Base-by-base conservation (phyloP, 2,329 filamentous ascomycete genomes). In the Apiospora aurea region DNA sequence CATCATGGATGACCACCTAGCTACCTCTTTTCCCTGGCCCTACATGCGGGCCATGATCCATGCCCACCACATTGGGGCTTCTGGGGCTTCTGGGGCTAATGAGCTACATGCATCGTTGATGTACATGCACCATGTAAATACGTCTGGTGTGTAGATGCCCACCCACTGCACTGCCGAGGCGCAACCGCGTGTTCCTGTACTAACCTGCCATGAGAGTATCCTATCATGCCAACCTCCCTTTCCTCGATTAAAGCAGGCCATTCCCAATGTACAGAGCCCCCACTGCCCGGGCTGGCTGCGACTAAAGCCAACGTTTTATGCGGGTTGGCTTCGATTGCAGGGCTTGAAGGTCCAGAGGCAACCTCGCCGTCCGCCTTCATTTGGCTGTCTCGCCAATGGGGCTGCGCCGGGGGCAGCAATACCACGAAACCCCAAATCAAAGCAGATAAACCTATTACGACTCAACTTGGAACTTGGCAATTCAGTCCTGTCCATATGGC, bases 291-390 rank as follows among this genome's bases (percentile, higher is more conserved):
- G 34, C 57, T 64, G 18, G 29, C 29, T 41, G 57, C 57, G 57
- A 64, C 57, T 64, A 41, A 64, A 64, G 57, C 57, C 57, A 64
- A 64, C 57, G 57, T 18, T 41, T 64, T n/a, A 64, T 64, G 57
- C 57, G 34, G 53, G 57, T 64, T 64, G 57, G 57, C 57, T 64
- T 64, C 34, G 34, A 41, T 64, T 64, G 34, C 57, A 64, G 57
- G 29, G 18, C 29, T 64, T 38, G 57, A 64, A 64, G 34, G 57
- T 18, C 29, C n/a, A n/a, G 29, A 64, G 57, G 57, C 57, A 41
- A 64, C 57, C 57, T 41, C 21, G 4, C 18, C n/a, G 34, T 41
- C 8, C 57, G 34, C 57, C 57, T 64, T n/a, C 57, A 41, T 38
- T 64, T 41, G 18, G 34, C 18, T 10, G 8, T 38, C 57, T 41